Evolutionary conservation across 1,284 basidiomycete genomes (phyloP).

Genomic region (Ganoderma sinense): DNA sequence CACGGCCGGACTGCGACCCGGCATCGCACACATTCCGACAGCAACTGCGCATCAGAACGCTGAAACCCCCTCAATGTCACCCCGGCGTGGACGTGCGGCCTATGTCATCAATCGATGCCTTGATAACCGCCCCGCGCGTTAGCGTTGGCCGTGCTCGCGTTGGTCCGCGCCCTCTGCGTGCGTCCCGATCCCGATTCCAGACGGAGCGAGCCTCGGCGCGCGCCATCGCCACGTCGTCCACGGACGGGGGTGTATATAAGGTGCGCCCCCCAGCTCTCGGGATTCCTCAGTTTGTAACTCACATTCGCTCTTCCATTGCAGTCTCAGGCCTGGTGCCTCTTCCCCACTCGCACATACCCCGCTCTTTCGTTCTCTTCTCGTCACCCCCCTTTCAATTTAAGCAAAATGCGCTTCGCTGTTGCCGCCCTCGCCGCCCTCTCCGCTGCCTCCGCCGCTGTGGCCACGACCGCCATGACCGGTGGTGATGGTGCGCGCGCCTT

Average conservation of each 20-base stretch:
- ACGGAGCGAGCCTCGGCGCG: conserved; percentile 1
- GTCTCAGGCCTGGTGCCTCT: conserved; percentile 30
- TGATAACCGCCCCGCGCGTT: background rate
- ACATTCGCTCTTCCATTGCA: conserved; percentile 23
- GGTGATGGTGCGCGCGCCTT: conserved; percentile 18
- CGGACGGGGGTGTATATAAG: conserved; percentile 10
- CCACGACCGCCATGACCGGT: conserved; percentile 14
- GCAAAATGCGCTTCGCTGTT: conserved; percentile 28
- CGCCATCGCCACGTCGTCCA: background rate
- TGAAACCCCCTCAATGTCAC: background rate
- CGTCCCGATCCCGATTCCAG: background rate
- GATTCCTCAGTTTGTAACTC: conserved; percentile 23
- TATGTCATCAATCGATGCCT: background rate
- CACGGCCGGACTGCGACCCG: background rate
- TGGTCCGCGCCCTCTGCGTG: background rate
- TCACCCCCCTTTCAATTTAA: conserved; percentile 5
- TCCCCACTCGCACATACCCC: conserved; percentile 19
- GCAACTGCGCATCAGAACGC: background rate
- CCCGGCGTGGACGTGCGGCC: background rate
- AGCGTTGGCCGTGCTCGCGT: background rate
- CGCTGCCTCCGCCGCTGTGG: conserved; percentile 20
- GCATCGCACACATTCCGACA: background rate
- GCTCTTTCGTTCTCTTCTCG: conserved; percentile 13
- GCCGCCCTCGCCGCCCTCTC: conserved; percentile 22
- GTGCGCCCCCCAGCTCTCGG: background rate